Evolutionary conservation across 1,284 basidiomycete genomes (phyloP).

Genomic region (Ceratobasidium theobromae): DNA sequence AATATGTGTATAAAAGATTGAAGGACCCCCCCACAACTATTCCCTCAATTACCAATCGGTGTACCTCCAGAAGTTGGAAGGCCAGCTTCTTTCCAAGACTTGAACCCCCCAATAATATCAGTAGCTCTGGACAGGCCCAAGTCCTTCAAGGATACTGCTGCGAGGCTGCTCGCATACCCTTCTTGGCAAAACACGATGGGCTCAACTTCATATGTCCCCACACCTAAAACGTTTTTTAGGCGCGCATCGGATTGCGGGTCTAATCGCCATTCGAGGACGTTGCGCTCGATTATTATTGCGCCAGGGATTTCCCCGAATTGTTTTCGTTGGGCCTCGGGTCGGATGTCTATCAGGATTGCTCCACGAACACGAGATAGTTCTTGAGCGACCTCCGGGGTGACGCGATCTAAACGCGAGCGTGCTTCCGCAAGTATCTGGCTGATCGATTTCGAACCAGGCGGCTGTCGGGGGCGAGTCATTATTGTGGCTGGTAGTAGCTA

Average conservation of each 20-base stretch:
- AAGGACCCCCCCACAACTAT: too few relatives aligned
- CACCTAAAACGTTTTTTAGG: constrained; percentile 44
- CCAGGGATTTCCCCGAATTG: constrained; percentile 60
- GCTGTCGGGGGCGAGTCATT: constrained; percentile 45
- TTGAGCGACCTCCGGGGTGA: constrained; percentile 61
- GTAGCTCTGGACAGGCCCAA: constrained; percentile 69
- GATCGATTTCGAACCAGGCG: constrained; percentile 61
- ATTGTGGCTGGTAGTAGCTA: not conserved
- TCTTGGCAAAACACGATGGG: constrained; percentile 72
- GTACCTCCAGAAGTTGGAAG: constrained; percentile 47
- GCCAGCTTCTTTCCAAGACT: constrained; percentile 65
- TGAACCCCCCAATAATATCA: constrained; percentile 70
- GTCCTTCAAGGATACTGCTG: constrained; percentile 64
- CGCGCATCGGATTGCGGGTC: constrained; percentile 62
- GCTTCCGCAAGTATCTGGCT: constrained; percentile 56
- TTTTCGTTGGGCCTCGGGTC: constrained; percentile 58
- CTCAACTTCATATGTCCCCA: constrained; percentile 70
- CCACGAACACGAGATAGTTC: constrained; percentile 56
- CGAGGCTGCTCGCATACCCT: constrained; percentile 67
- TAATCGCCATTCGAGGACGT: constrained; percentile 71
- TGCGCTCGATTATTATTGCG: constrained; percentile 66
- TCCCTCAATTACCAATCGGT: too few relatives aligned
- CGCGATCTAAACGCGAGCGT: constrained; percentile 61
- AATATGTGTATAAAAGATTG: too few relatives aligned
- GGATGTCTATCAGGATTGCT: constrained; percentile 73